Evolutionary conservation across 106 monocot species (phyloP), one percentile per base, ranked within the genome.

Genomic region (Chionographis japonica): DNA sequence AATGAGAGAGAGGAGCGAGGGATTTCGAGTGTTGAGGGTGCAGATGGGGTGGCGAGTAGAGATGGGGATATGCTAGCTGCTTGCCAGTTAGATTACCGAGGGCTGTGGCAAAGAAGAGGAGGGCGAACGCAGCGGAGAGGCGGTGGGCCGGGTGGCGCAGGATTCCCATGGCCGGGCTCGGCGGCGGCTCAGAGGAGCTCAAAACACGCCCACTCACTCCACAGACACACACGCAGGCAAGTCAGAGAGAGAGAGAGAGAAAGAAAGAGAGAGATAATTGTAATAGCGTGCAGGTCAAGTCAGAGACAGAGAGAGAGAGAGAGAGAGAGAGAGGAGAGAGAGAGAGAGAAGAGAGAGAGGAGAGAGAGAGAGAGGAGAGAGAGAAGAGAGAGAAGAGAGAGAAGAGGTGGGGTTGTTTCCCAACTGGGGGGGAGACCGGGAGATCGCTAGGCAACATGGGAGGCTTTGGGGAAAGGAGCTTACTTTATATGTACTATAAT

Each of bases 61-160:
- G 27, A 27, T 27, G 27, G 27, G 27, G 27, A 27, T 27, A 27
- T 27, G 27, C 27, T 27, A 27, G 27, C 27, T 27, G 27, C 27
- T 27, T 0, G 27, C 27, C 27, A 27, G 27, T 27, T 27, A 27
- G 11, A 53, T 68, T 68, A 76, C 75, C 68, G n/a, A 76, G 55
- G 56, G 62, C 68, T 36, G 61, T 36, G 62, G 62, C 62, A 62
- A 72, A 54, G 72, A 72, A 72, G 62, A 76, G 13, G 53, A 76
- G 27, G 6, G 60, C 38, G 20, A 60, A 37, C 5, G 66, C 51
- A 3, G 68, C 75, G 20, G 75, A 52, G 37, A 71, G 37, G 43
- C 7, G 71, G 71, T 15, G 69, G 15, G 9, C 0, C 11, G 14
- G 65, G 63, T 16, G 53, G 41, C 68, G 62, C 12, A 41, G 54